phyloP scores from a whole-genome alignment of 352 stramenopile species.

The Pythium scleroteichum region DNA sequence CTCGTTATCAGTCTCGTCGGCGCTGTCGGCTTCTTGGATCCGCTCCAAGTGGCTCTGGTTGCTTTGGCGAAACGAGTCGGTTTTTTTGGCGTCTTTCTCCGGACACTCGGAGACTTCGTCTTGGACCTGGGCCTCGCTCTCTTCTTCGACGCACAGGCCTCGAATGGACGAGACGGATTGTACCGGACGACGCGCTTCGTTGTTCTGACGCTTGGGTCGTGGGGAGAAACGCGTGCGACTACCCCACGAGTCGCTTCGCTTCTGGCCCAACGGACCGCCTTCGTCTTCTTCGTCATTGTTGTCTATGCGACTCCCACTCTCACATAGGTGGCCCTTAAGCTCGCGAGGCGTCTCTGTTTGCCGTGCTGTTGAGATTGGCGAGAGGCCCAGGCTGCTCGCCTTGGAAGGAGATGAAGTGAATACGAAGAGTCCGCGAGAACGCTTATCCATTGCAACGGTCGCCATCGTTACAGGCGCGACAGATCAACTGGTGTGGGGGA shows the following conservation, averaged over 20 bases:
- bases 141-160: neutral
- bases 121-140: slow-evolving; percentile 8
- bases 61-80: slow-evolving; percentile 15
- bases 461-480: slow-evolving; percentile 3
- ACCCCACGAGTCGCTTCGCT: slow-evolving; percentile 18
- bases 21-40: slow-evolving; percentile 23
- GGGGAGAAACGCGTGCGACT: slow-evolving; percentile 20
- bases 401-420: slow-evolving; percentile 15
- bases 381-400: neutral
- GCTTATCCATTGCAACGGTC: slow-evolving; percentile 8
- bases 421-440: slow-evolving; percentile 11
- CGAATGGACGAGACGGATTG: slow-evolving; percentile 17
- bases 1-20: slow-evolving; percentile 22
- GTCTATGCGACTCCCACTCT: neutral
- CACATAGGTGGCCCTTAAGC: slow-evolving; percentile 2
- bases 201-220: slow-evolving; percentile 15
- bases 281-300: slow-evolving; percentile 17
- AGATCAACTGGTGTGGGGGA: neutral
- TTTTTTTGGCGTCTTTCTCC: slow-evolving; percentile 20
- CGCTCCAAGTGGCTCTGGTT: slow-evolving; percentile 25
- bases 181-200: slow-evolving; percentile 9
- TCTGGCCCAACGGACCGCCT: neutral
- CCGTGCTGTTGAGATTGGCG: slow-evolving; percentile 13
- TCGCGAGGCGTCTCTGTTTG: slow-evolving; percentile 20
- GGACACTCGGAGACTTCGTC: slow-evolving; percentile 1